Percentiles rank a stretch among this genome's conserved stretches.
phyloP scores from a whole-genome alignment of 257 asterid species.

The Thymus quinquecostatus region DNA sequence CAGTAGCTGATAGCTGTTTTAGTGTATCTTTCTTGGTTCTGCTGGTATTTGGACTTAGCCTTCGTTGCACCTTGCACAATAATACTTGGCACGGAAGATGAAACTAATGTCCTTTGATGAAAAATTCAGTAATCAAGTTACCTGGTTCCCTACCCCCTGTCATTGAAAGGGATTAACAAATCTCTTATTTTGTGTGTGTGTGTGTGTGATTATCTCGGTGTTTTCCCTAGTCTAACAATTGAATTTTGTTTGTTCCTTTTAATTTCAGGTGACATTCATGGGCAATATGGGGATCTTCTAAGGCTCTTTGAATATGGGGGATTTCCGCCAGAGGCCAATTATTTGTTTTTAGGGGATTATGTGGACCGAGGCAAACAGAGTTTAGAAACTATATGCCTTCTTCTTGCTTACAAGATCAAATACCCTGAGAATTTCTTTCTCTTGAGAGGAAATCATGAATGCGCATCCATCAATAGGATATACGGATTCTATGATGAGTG shows the following conservation, averaged over 20 bases:
- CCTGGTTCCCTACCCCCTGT: conserved; percentile 4
- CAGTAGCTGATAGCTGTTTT: neutral
- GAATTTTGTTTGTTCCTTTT: conserved; percentile 11
- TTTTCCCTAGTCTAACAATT: neutral
- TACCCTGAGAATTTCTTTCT: conserved; percentile 79
- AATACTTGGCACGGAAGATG: conserved; percentile 2
- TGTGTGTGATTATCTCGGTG: neutral
- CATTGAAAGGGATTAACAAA: neutral
- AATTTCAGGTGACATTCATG: conserved; percentile 73
- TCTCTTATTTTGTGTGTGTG: neutral
- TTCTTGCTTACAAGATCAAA: conserved; percentile 76
- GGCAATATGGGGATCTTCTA: conserved; percentile 75
- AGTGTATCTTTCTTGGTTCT: neutral
- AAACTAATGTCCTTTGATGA: neutral
- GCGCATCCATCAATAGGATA: conserved; percentile 76
- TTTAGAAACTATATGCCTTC: conserved; percentile 74
- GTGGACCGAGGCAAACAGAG: conserved; percentile 84
- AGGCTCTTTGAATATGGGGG: conserved; percentile 76
- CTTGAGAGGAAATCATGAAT: conserved; percentile 74
- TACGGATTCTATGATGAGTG: conserved; percentile 80
- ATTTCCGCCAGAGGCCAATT: conserved; percentile 76
- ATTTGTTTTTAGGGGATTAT: conserved; percentile 73
- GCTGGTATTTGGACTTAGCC: neutral
- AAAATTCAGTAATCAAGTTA: neutral
- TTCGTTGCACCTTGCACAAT: neutral